Evolutionary conservation across 2,329 filamentous ascomycete species (phyloP).

Genomic region (Fusarium kyushuense): DNA sequence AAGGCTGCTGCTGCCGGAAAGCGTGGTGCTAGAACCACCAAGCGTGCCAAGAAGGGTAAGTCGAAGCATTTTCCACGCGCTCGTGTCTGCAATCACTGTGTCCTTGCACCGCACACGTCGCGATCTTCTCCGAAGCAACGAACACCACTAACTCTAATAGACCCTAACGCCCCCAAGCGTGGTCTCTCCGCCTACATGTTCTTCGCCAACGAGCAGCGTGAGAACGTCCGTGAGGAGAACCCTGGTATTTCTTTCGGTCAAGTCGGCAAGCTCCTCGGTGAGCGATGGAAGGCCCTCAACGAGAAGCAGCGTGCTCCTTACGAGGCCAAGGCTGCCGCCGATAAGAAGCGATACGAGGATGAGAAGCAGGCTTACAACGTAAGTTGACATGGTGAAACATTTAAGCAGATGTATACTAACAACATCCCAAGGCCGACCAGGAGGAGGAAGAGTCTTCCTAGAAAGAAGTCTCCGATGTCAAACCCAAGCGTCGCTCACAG

Average conservation of each 20-base stretch:
- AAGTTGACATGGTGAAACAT: slow-evolving; percentile 54
- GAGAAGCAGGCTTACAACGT: slow-evolving; percentile 96
- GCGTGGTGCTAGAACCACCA: slow-evolving; percentile 65
- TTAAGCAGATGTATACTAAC: slow-evolving; percentile 45
- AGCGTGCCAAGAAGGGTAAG: slow-evolving; percentile 71
- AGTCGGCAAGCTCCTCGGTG: slow-evolving; percentile 97
- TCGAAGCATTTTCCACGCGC: slow-evolving; percentile 16
- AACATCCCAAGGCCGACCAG: slow-evolving; percentile 63
- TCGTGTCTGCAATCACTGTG: background rate
- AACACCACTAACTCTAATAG: slow-evolving; percentile 58
- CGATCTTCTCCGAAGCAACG: background rate
- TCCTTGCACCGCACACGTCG: background rate
- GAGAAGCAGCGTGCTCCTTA: slow-evolving; percentile 95
- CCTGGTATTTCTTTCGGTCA: slow-evolving; percentile 98
- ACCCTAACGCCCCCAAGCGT: slow-evolving; percentile 98
- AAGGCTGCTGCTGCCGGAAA: slow-evolving; percentile 65
- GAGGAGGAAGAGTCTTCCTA: slow-evolving; percentile 69
- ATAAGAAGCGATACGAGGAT: slow-evolving; percentile 99
- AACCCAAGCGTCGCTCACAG: slow-evolving; percentile 25
- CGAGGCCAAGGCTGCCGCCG: slow-evolving; percentile 93
- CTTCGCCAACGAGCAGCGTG: slow-evolving; percentile 99
- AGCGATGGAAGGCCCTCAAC: slow-evolving; percentile 97
- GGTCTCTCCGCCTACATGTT: slow-evolving; percentile 99
- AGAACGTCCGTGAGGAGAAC: slow-evolving; percentile 98
- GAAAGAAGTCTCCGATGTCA: slow-evolving; percentile 22